Conservation (phyloP, 768 basidiomycete species). For the Lenzites betulinus region DNA sequence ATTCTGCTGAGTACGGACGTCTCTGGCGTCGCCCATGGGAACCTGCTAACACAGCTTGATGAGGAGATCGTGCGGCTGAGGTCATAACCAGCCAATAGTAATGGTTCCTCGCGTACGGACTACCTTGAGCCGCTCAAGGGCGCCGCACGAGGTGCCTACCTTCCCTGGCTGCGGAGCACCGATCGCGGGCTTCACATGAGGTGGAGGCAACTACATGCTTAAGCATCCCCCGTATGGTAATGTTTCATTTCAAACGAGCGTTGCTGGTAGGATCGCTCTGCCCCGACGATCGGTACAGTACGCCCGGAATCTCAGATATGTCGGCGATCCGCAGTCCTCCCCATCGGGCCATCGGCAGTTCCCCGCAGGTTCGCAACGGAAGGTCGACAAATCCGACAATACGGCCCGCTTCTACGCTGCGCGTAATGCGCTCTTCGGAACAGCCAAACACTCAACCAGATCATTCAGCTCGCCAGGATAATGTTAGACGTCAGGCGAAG, state of each 20-base stretch:
- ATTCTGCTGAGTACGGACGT: neutral
- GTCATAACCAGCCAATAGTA: conserved; percentile 1
- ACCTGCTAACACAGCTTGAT: neutral
- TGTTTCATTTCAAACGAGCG: neutral
- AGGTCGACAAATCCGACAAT: no score
- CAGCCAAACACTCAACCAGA: no score
- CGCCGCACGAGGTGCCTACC: neutral
- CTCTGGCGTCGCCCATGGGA: conserved; percentile 3
- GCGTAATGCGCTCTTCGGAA: no score
- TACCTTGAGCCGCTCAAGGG: neutral
- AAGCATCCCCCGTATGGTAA: neutral
- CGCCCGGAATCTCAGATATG: no score
- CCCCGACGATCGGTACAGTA: conserved; percentile 6
- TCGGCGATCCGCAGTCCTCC: no score
- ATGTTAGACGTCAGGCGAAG: no score
- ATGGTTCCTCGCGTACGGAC: neutral
- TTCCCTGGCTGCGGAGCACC: neutral
- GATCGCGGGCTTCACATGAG: neutral
- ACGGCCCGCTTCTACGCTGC: no score
- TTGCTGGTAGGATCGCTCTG: neutral
- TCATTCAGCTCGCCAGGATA: no score
- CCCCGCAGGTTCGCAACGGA: no score
- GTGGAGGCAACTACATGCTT: neutral
- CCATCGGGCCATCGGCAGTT: no score
- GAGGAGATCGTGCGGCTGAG: conserved; percentile 1